These are phyloP conservation scores for Apiotrichum mycotoxinovorans DNA, from an alignment of 1,284 basidiomycete species.

Conservation along the genomic window DNA sequence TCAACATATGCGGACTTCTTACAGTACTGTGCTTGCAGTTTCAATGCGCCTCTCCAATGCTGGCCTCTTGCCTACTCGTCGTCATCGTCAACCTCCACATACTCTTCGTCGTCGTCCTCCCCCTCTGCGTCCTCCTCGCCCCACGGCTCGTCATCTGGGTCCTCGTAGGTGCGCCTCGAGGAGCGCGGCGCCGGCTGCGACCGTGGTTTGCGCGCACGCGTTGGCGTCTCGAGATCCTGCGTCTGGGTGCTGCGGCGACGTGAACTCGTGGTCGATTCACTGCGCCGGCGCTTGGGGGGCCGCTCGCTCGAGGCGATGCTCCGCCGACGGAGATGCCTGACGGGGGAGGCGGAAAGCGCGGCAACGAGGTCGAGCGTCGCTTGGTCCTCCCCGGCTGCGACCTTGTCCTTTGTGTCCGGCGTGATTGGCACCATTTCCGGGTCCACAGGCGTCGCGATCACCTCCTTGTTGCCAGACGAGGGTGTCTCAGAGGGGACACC, in stretches of 20 bases:
- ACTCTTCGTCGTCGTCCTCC: slow-evolving; percentile 11
- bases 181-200: not conserved
- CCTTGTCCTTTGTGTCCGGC: slow-evolving; percentile 7
- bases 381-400: slow-evolving; percentile 33
- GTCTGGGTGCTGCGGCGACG: not conserved
- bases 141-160: slow-evolving; percentile 1
- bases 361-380: slow-evolving; percentile 41
- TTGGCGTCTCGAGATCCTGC: not conserved
- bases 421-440: slow-evolving; percentile 2
- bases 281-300: slow-evolving; percentile 9
- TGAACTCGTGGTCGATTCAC: not conserved
- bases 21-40: not conserved
- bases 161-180: not conserved
- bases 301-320: slow-evolving; percentile 3
- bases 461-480: slow-evolving; percentile 13
- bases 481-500: not conserved
- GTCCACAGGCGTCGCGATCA: slow-evolving; percentile 14
- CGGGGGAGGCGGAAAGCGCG: slow-evolving; percentile 26
- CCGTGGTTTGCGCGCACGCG: not conserved
- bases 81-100: not conserved
- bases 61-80: not conserved
- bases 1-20: too few species aligned
- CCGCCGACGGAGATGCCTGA: slow-evolving; percentile 32
- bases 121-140: slow-evolving; percentile 15
- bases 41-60: not conserved